These are phyloP conservation scores for Venturiaceae sp. DNA, from an alignment of 2,329 filamentous ascomycete genomes.

Conservation along the genomic window DNA sequence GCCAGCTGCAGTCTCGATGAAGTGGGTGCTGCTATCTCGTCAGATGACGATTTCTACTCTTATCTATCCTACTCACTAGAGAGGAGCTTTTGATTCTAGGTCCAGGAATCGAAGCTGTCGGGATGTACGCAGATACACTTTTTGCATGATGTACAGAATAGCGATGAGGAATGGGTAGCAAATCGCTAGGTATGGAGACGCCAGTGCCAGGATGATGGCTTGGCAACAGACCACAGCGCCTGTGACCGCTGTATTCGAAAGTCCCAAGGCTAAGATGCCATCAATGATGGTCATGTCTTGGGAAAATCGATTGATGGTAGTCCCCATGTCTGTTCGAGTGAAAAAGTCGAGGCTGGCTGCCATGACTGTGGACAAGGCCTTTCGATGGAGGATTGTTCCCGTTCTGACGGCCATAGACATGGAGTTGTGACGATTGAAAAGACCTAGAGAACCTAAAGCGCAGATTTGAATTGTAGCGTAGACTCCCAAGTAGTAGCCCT, in stretches of 20 bases:
- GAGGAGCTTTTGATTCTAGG: slow-evolving; percentile 39
- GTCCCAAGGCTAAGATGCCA: background rate
- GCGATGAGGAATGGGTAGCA: slow-evolving; percentile 26
- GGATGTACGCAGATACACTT: slow-evolving; percentile 37
- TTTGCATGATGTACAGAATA: slow-evolving; percentile 32
- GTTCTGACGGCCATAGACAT: background rate
- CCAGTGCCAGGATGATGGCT: background rate
- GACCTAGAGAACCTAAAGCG: background rate
- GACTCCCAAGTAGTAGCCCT: background rate
- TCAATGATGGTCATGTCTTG: slow-evolving; percentile 5
- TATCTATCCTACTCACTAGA: slow-evolving; percentile 26
- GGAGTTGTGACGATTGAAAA: slow-evolving; percentile 10
- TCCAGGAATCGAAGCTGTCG: slow-evolving; percentile 42
- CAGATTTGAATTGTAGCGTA: background rate
- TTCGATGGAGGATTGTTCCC: background rate
- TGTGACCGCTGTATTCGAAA: background rate
- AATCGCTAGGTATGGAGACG: slow-evolving; percentile 2
- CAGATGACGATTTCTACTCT: background rate
- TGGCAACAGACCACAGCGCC: background rate
- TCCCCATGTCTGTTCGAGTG: slow-evolving; percentile 11
- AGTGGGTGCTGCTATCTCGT: background rate
- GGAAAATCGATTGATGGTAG: slow-evolving; percentile 10
- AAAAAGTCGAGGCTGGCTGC: slow-evolving; percentile 11
- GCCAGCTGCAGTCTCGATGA: background rate
- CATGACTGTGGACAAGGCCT: background rate